phyloP scores from a whole-genome alignment of 2,329 filamentous ascomycete genomes.

The Fusarium pseudoanthophilum region DNA sequence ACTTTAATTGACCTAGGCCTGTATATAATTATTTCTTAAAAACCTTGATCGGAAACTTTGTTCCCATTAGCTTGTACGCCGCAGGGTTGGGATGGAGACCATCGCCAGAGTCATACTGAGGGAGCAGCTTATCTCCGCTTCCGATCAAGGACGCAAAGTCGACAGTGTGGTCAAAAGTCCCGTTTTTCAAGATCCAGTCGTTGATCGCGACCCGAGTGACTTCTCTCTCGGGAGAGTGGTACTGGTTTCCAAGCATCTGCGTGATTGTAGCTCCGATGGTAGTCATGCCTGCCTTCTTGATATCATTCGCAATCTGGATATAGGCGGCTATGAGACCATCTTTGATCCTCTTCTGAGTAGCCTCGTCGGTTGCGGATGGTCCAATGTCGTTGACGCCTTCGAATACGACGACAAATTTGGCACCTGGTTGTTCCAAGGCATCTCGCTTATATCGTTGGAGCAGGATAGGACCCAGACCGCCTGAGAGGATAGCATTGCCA shows the following conservation, averaged over 20 bases:
- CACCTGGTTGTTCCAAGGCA: constrained; percentile 17
- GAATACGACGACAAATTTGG: constrained; percentile 18
- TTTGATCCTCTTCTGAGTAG: constrained; percentile 9
- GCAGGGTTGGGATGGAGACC: constrained; percentile 28
- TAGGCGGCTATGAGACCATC: constrained; percentile 8
- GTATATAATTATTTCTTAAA: neutral
- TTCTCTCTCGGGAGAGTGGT: constrained; percentile 11
- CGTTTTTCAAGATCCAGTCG: constrained; percentile 22
- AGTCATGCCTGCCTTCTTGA: neutral
- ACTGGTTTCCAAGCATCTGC: constrained; percentile 24
- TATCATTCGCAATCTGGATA: neutral
- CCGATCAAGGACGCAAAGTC: constrained; percentile 29
- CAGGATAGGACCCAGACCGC: constrained; percentile 22
- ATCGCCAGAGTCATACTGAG: constrained; percentile 26
- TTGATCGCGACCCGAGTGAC: constrained; percentile 16
- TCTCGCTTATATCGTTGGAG: constrained; percentile 29
- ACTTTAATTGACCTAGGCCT: no score
- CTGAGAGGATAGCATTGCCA: constrained; percentile 27
- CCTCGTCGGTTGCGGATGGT: constrained; percentile 1
- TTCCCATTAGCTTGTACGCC: constrained; percentile 22
- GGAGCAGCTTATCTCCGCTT: constrained; percentile 11
- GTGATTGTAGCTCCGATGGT: constrained; percentile 27
- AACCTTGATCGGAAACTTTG: constrained; percentile 1
- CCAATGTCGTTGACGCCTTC: constrained; percentile 29
- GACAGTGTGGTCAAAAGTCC: constrained; percentile 21